phyloP scores from a whole-genome alignment of 2,329 filamentous ascomycete species.

The Rhytidhysteron rufulum region DNA sequence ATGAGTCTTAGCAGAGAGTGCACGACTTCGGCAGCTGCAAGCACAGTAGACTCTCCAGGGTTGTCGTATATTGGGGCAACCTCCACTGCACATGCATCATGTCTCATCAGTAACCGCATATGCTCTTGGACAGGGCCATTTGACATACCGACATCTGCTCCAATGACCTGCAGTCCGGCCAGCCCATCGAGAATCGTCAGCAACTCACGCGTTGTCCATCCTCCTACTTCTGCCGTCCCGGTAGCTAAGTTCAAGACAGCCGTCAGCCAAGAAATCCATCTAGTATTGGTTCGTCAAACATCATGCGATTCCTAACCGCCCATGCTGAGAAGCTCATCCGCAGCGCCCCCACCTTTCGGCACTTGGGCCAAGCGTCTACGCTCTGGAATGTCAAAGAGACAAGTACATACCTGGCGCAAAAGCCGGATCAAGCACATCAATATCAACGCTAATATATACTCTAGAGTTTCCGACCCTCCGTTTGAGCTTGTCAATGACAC shows the following conservation, averaged over 20 bases:
- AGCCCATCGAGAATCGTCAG: constrained; percentile 57
- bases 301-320: too few species aligned
- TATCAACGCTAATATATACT: constrained; percentile 56
- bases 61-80: constrained; percentile 62
- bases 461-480: constrained; percentile 49
- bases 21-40: constrained; percentile 54
- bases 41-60: constrained; percentile 54
- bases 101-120: background rate
- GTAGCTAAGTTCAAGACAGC: constrained; percentile 39
- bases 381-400: too few species aligned
- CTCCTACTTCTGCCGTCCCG: constrained; percentile 59
- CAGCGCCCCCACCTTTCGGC: too few species aligned
- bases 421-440: constrained; percentile 55
- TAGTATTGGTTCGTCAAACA: background rate
- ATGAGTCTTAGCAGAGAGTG: constrained; percentile 48
- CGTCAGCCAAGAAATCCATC: constrained; percentile 1
- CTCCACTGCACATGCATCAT: constrained; percentile 47
- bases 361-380: too few species aligned
- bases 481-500: constrained; percentile 48
- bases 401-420: constrained; percentile 47
- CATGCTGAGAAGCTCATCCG: too few species aligned
- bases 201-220: constrained; percentile 59
- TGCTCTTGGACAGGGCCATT: too few species aligned
- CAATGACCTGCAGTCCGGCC: constrained; percentile 55
- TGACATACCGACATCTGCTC: constrained; percentile 52